Conservation (phyloP, 495 filamentous ascomycete species). For the Hypomontagnella monticulosa region DNA sequence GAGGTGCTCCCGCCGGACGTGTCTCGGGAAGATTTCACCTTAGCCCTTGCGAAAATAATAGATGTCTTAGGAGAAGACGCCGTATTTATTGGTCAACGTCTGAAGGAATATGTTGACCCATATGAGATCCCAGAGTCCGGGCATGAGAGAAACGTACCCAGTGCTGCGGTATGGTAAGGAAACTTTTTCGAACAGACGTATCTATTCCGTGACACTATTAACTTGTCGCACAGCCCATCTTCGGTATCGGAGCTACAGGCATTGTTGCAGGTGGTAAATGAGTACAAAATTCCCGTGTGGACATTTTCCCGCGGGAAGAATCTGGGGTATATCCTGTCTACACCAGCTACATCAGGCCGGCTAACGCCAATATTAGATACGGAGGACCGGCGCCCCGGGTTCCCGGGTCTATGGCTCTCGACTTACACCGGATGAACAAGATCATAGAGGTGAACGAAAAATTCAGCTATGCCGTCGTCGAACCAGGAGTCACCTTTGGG, state of each 20-base stretch:
- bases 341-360: not conserved
- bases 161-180: conserved; percentile 48
- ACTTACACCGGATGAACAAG: conserved; percentile 65
- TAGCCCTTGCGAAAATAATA: conserved; percentile 40
- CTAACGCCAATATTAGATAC: conserved; percentile 52
- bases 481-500: conserved; percentile 66
- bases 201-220: not conserved
- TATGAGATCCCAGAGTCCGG: conserved; percentile 47
- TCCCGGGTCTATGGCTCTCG: conserved; percentile 62
- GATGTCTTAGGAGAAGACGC: conserved; percentile 45
- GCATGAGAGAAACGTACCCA: conserved; percentile 46
- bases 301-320: conserved; percentile 63
- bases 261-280: conserved; percentile 50
- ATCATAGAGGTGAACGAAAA: conserved; percentile 66
- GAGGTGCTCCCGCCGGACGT: conserved; percentile 55
- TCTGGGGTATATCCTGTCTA: conserved; percentile 43
- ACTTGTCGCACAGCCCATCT: conserved; percentile 37
- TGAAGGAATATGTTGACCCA: conserved; percentile 52
- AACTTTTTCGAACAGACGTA: not conserved
- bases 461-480: conserved; percentile 62
- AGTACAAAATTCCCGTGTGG: conserved; percentile 55
- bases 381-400: conserved; percentile 66
- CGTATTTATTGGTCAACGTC: conserved; percentile 43
- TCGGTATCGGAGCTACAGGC: conserved; percentile 51
- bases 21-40: conserved; percentile 45